These are phyloP conservation scores for Inonotus obliquus DNA, from an alignment of 1,284 basidiomycete species.

Conservation along the genomic window DNA sequence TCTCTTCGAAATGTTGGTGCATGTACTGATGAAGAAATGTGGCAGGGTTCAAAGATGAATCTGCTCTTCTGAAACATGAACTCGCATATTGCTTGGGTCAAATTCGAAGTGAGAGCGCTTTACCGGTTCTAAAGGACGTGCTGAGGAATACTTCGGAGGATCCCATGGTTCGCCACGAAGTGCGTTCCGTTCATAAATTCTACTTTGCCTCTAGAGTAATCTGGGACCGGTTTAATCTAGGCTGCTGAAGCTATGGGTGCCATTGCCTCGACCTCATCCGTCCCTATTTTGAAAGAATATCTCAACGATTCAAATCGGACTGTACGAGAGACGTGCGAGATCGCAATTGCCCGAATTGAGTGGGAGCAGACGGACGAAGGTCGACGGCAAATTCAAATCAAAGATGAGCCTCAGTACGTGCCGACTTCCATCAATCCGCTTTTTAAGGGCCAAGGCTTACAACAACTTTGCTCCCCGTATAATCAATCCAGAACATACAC, in stretches of 20 bases:
- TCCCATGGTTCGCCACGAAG: conserved; percentile 98
- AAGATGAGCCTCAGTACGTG: conserved; percentile 31
- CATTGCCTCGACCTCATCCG: conserved; percentile 66
- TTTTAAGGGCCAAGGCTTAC: background rate
- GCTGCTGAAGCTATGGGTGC: conserved; percentile 99
- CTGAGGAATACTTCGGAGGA: conserved; percentile 73
- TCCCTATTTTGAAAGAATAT: conserved; percentile 74
- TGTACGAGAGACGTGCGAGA: conserved; percentile 96
- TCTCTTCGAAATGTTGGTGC: conserved; percentile 2
- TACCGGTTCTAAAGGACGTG: conserved; percentile 77
- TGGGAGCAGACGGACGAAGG: conserved; percentile 86
- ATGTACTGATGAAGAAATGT: conserved; percentile 3
- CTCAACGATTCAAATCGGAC: conserved; percentile 70
- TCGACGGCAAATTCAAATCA: conserved; percentile 38
- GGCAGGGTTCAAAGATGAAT: conserved; percentile 81
- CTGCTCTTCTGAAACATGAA: conserved; percentile 94
- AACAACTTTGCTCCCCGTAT: too few relatives aligned
- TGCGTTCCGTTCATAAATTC: conserved; percentile 29
- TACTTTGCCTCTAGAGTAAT: background rate
- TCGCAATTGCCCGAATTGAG: conserved; percentile 92
- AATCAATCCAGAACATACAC: conserved; percentile 56
- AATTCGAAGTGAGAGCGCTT: conserved; percentile 70
- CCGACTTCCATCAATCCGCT: background rate
- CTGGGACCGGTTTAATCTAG: conserved; percentile 34
- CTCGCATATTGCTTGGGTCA: conserved; percentile 97